Evolutionary conservation across 140 eudicot genomes (phyloP).

Genomic region (Cichorium intybus): DNA sequence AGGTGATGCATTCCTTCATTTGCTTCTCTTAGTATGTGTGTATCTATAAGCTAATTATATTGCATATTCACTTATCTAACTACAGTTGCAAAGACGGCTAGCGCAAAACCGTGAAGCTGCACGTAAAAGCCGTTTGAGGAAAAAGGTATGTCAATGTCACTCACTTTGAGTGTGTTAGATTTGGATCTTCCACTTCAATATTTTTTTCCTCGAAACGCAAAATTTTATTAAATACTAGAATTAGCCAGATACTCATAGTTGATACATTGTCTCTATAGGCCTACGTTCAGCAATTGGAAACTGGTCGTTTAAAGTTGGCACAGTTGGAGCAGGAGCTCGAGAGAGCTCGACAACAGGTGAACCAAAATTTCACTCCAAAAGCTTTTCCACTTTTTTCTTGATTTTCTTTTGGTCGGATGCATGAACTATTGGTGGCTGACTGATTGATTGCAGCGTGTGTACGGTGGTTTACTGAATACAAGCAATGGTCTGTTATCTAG

Average conservation of each 20-base stretch:
- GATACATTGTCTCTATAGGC: conserved; percentile 44
- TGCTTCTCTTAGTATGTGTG: not conserved
- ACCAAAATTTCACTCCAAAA: not conserved
- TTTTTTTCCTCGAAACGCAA: not conserved
- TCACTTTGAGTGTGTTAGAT: not conserved
- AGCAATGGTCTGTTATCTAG: conserved; percentile 45
- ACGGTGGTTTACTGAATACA: conserved; percentile 45
- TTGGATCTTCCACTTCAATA: not conserved
- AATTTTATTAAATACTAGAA: not conserved
- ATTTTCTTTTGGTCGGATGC: not conserved
- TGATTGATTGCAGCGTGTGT: conserved; percentile 52
- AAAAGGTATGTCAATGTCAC: conserved; percentile 51
- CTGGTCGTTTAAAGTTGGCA: conserved; percentile 89
- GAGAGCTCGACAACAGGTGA: conserved; percentile 80
- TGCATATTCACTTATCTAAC: not conserved
- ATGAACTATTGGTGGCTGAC: not conserved
- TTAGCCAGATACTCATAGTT: not conserved
- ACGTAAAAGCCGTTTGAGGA: conserved; percentile 78
- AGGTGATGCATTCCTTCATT: conserved; percentile 44
- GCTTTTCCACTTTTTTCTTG: not conserved
- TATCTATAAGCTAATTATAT: not conserved
- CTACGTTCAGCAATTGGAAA: conserved; percentile 92
- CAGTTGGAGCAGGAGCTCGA: conserved; percentile 84
- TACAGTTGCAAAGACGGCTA: conserved; percentile 81
- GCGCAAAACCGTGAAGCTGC: conserved; percentile 99